phyloP scores from a whole-genome alignment of 2,329 filamentous ascomycete species.

The Fusarium sublunatum region DNA sequence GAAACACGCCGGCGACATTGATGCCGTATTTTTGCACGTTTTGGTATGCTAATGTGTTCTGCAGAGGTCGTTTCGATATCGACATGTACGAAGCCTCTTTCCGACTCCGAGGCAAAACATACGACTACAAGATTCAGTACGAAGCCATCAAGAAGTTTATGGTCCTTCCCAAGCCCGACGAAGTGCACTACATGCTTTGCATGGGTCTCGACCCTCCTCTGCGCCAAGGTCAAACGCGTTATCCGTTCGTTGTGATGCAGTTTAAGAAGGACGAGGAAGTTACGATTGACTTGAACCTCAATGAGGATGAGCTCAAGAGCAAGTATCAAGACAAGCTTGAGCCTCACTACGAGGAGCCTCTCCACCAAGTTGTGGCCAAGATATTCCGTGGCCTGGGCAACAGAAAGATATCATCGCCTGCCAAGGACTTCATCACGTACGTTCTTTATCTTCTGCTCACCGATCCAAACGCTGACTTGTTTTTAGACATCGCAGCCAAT shows the following conservation, averaged over 20 bases:
- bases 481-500: conserved; percentile 84
- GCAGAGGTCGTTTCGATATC: conserved; percentile 97
- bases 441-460: conserved; percentile 39
- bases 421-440: conserved; percentile 89
- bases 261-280: conserved; percentile 98
- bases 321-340: conserved; percentile 91
- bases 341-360: conserved; percentile 90
- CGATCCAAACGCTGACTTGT: conserved; percentile 45
- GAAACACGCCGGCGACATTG: neutral
- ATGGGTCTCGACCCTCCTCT: conserved; percentile 94
- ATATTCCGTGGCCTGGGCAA: conserved; percentile 94
- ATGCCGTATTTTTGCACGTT: neutral
- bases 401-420: conserved; percentile 94
- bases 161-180: conserved; percentile 97
- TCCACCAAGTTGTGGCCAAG: conserved; percentile 92
- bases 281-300: conserved; percentile 95
- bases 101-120: conserved; percentile 96
- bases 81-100: conserved; percentile 99
- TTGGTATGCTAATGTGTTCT: conserved; percentile 14
- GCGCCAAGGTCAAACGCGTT: conserved; percentile 95
- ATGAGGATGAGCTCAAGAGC: conserved; percentile 84
- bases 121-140: conserved; percentile 99
- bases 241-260: conserved; percentile 99
- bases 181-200: conserved; percentile 93
- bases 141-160: conserved; percentile 99